Conservation (phyloP, 2,329 filamentous ascomycete species). For the Stachybotrys elegans region DNA sequence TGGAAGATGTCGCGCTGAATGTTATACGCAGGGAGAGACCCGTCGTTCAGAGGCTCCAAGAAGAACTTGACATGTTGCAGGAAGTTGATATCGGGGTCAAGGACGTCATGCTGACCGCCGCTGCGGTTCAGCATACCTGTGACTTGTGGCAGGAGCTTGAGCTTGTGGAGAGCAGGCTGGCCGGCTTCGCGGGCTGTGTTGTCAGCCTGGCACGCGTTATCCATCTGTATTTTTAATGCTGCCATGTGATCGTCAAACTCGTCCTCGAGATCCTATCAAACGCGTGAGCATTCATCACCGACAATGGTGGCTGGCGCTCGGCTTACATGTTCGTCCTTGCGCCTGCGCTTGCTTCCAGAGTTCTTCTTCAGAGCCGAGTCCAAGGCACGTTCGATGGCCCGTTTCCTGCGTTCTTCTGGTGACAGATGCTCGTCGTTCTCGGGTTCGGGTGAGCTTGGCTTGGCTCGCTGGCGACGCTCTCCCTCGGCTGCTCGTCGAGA, state of each 20-base stretch:
- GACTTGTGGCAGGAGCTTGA: conserved; percentile 89
- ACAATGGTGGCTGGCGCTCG: background rate
- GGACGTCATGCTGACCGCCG: conserved; percentile 74
- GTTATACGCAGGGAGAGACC: conserved; percentile 90
- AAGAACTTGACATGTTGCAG: conserved; percentile 95
- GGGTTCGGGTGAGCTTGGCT: conserved; percentile 45
- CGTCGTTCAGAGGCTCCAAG: conserved; percentile 90
- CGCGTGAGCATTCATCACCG: conserved; percentile 13
- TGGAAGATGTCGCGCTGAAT: conserved; percentile 94
- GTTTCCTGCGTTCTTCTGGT: conserved; percentile 76
- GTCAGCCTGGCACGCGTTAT: conserved; percentile 80
- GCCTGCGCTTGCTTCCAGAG: conserved; percentile 58
- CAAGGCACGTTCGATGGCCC: conserved; percentile 81
- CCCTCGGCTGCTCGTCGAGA: conserved; percentile 41
- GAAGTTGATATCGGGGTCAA: conserved; percentile 93
- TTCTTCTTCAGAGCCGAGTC: conserved; percentile 84
- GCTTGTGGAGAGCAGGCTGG: conserved; percentile 83
- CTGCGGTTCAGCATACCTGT: conserved; percentile 84
- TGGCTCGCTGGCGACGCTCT: conserved; percentile 43
- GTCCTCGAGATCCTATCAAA: conserved; percentile 72
- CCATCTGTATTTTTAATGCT: conserved; percentile 83
- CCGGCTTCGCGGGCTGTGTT: conserved; percentile 74
- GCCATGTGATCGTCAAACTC: conserved; percentile 88
- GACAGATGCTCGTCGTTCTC: conserved; percentile 75
- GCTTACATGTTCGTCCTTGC: conserved; percentile 83